Base-by-base conservation (phyloP, 352 stramenopile species). In the Globisporangium camurandrum region DNA sequence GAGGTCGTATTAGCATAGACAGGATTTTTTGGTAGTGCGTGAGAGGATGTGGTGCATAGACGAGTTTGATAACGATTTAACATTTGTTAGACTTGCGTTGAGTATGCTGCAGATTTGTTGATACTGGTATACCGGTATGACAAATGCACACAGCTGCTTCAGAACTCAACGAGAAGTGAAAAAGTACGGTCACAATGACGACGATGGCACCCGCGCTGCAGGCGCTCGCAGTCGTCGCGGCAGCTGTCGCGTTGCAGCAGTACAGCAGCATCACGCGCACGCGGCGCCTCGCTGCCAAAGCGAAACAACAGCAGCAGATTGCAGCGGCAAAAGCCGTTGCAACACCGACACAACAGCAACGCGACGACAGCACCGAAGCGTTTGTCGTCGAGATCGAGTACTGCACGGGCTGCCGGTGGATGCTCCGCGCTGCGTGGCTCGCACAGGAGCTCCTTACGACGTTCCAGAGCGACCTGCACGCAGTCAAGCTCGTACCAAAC, bases 401-500 rank as follows among this genome's bases (percentile, higher is more conserved):
- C 66, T 97, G 89, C 59, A 93, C 79, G 14, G 82, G 84, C 38
- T 97, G 88, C 38, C 76, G 75, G 50, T 97, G 88, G 86, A 79
- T 96, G 67, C 69, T 97, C 28, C 81, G 89, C 38, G 73, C 80
- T 10, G 80, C 72, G 40, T 98, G 87, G 71, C 80, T 96, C 57
- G 87, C 76, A 22, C 86, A 96, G 55, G 92, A 98, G 66, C 66
- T 97, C 28, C 71, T 98, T 28, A 95, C 75, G 31, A 97, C 89
- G 19, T 98, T 97, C 75, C 68, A 95, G 58, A 59, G 71, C 44
- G 85, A 96, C 51, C 61, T 88, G 45, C 68, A 62, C 26, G 79
- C 75, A 5, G 71, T 88, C 38, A 79, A 69, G 56, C 69, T 88
- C 47, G 84, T 69, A 27, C 75, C 77, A 30, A 86, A 87, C 42